Evolutionary conservation across 2,329 filamentous ascomycete species (phyloP), one percentile per base, ranked within the genome.

Genomic region (Xylariaceae sp.): DNA sequence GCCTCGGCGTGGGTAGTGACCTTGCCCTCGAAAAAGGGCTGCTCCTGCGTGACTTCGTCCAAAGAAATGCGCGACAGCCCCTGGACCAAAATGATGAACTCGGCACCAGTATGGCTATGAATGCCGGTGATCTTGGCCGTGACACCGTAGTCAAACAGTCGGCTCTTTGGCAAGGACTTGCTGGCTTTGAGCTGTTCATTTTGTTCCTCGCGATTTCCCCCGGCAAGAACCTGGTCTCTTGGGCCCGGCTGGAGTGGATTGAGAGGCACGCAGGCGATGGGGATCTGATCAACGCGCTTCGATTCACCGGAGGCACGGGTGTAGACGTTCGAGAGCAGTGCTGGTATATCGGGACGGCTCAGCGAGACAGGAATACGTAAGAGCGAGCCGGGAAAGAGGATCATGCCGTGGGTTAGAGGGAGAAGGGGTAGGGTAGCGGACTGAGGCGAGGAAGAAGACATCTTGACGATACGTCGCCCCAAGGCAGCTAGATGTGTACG

Each of bases 231-330:
- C 71, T 91, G 86, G 44, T 91, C 91, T 66, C 89, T 84, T 31
- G 80, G 78, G 55, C 84, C 85, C 30, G 96, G 78, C 29, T 86
- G 80, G 3, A 86, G 85, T 48, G 89, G 94, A 60, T 79, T 86
- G 57, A 96, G 77, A 26, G 94, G 94, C 52, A 97, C 85, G 70
- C 92, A 97, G 51, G 88, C 90, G 61, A 97, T 85, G 6, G 88
- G 85, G 63, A 96, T 84, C 62, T 78, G 76, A 62, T 85, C 81
- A 66, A 86, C 77, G 59, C 80, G 76, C 62, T 84, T 80, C 31
- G 84, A 81, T 62, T 86, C 81, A 65, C 85, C 86, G 41, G 83
- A 81, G 35, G 87, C 85, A 63, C 85, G 84, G 65, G 88, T 88
- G 72, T 95, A 92, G 57, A 96, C 83, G 63, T 87, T 86, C 26